Conservation (phyloP, 306 rosid species). For the Pyrus bretschneideri region DNA sequence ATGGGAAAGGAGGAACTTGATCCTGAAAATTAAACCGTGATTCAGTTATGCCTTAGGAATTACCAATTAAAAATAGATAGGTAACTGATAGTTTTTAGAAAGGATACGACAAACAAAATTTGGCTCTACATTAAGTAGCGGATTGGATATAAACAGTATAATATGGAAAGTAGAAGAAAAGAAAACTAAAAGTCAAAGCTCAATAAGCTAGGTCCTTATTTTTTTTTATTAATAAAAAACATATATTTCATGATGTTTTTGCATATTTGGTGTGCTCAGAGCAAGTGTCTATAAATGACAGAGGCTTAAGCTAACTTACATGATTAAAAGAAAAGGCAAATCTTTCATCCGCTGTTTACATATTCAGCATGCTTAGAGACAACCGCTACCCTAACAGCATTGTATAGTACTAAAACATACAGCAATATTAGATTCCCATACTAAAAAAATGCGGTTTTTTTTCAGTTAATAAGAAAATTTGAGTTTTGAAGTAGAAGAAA, state of each 20-base stretch:
- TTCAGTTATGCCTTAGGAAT: slow-evolving; percentile 13
- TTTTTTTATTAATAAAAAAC: not conserved
- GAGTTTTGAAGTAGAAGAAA: not conserved
- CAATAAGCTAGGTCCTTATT: not conserved
- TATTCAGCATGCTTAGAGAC: not conserved
- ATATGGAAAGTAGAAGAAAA: not conserved
- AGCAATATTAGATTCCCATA: not conserved
- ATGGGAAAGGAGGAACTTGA: slow-evolving; percentile 99
- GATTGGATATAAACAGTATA: not conserved
- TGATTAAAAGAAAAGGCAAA: not conserved
- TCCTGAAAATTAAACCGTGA: slow-evolving; percentile 52
- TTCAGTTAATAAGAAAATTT: not conserved
- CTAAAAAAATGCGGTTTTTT: not conserved
- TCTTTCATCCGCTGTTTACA: not conserved
- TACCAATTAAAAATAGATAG: slow-evolving; percentile 4
- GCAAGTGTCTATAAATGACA: not conserved
- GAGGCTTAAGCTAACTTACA: not conserved
- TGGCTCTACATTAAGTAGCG: not conserved
- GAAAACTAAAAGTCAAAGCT: not conserved
- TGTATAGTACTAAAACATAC: not conserved
- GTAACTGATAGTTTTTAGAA: not conserved
- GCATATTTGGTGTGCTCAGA: not conserved
- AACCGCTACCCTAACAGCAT: not conserved
- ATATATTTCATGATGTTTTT: not conserved
- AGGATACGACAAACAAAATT: not conserved